Evolutionary conservation across 2,329 filamentous ascomycete species (phyloP), one percentile per base, ranked within the genome.

Genomic region (Orbilia quercus): DNA sequence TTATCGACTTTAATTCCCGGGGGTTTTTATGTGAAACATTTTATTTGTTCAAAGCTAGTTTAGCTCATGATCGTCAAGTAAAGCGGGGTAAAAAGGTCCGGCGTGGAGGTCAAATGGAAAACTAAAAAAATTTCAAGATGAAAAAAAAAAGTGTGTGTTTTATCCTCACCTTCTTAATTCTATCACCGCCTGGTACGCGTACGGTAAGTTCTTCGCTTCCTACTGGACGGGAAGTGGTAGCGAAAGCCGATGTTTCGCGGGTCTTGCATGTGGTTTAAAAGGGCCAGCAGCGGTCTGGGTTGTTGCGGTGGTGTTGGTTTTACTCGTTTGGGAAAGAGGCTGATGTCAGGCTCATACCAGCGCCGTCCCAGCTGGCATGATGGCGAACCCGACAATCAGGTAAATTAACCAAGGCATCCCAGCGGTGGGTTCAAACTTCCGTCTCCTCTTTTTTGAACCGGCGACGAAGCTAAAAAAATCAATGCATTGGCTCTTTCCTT

Each of bases 161-260:
- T 63, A 31, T 48, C 42, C 38, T 65, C 51, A 72, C 67, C 67
- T 72, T 72, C 67, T 72, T 38, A 36, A 72, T 72, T 65, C 67
- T 59, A 65, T 60, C 67, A 72, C 67, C 67, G 67, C 67, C 67
- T 64, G 22, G 51, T 42, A 14, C 59, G 64, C 53, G 51, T 50
- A 71, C 57, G 66, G 66, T 63, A 63, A 64, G 57, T 71, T 65
- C 67, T 72, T 72, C 67, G 67, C 67, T 72, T 72, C 67, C 67
- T 72, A 72, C 67, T 72, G 67, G 67, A 64, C 47, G 59, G 67
- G 59, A 71, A 54, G 51, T 48, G 67, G 67, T 72, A 72, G 67
- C 67, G 67, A 72, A 62, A 54, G 59, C 67, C 67, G 67, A 53
- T 72, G 67, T 72, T 72, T 72, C 59, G 67, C 67, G 67, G 58